phyloP scores from a whole-genome alignment of 2,329 filamentous ascomycete species.

The Fusarium ambrosium region DNA sequence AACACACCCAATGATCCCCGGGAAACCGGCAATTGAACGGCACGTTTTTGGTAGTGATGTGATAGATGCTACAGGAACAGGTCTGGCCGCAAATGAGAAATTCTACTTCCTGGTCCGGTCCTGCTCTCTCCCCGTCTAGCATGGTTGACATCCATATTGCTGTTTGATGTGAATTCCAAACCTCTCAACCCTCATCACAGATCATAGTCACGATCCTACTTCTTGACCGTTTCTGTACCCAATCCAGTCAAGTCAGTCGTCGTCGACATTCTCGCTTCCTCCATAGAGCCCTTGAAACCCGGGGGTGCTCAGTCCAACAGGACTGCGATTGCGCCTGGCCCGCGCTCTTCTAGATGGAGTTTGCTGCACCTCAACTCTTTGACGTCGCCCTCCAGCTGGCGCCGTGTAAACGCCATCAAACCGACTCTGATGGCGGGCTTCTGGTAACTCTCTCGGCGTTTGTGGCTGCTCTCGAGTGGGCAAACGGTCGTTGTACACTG shows the following conservation, averaged over 20 bases:
- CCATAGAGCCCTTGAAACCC: constrained; percentile 63
- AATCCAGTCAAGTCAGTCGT: constrained; percentile 37
- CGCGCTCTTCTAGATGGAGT: constrained; percentile 16
- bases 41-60: constrained; percentile 8
- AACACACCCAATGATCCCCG: constrained; percentile 2
- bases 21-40: constrained; percentile 5
- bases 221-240: neutral
- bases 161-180: constrained; percentile 9
- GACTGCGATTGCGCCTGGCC: constrained; percentile 50
- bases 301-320: constrained; percentile 56
- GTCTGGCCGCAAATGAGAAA: neutral
- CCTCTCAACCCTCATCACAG: constrained; percentile 6
- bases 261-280: constrained; percentile 63
- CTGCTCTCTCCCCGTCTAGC: neutral
- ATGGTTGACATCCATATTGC: constrained; percentile 7
- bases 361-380: constrained; percentile 4
- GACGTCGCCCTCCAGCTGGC: constrained; percentile 29
- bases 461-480: constrained; percentile 36
- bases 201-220: constrained; percentile 9
- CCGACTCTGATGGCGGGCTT: constrained; percentile 43
- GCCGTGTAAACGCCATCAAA: constrained; percentile 41
- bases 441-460: constrained; percentile 42
- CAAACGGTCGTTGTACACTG: constrained; percentile 41
- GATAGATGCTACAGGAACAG: neutral
- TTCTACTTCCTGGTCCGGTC: neutral